Evolutionary conservation across 495 filamentous ascomycete species (phyloP), one percentile per base, ranked within the genome.

Genomic region (Penicillium taxi): DNA sequence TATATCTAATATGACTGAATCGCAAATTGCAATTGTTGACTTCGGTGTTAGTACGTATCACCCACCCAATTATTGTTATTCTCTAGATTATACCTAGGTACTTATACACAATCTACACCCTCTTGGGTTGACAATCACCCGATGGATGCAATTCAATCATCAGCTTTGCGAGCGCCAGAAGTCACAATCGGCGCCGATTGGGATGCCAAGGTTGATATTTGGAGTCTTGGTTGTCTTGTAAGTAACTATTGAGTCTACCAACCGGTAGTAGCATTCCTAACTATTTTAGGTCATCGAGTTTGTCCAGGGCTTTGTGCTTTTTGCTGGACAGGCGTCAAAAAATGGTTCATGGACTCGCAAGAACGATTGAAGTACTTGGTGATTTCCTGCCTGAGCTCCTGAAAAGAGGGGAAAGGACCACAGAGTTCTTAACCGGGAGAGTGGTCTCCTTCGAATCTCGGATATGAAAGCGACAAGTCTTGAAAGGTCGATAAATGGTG

Each of bases 171-270:
- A 26, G 63, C 63, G 29, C 66, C 66, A 4, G 68, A 70, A 45
- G 64, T 70, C 19, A 56, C 63, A n/a, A 61, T 69, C 17, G 61
- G 61, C 20, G 59, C 56, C 9, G 40, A 53, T 4, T 70, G 59
- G 64, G 56, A 57, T 33, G 32, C 38, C 16, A 48, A 36, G 14
- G 58, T 66, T 6, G 61, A 72, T 51, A 67, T 72, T 28, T 72
- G 66, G 66, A 69, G 60, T 45, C 50, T 61, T n/a, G 64, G 63
- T 40, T 60, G 61, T 32, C 50, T 69, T 31, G 62, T 67, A 39
- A 52, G 49, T 55, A 34, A 41, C 24, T n/a, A 36, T 35, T 32
- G 15, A 28, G 29, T 38, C 9, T 15, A 9, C 19, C 19, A 31
- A 20, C 23, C 12, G 9, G 9, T 17, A 13, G 22, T 14, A 34